phyloP scores from a whole-genome alignment of 2,329 filamentous ascomycete species.

The Colletotrichum spinosum region DNA sequence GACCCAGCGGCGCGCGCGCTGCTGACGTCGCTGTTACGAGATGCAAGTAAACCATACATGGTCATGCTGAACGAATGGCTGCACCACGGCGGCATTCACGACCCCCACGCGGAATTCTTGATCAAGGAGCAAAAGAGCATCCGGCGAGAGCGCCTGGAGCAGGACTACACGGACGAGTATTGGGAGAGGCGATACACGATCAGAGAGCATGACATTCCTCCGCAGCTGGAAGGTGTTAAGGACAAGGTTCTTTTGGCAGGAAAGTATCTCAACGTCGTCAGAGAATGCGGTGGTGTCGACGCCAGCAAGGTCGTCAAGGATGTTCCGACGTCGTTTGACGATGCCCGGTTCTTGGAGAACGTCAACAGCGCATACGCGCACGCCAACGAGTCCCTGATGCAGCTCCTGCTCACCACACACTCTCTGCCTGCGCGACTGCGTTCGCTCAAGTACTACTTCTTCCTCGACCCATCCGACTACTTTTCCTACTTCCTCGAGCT shows the following conservation, averaged over 20 bases:
- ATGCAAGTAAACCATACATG: conserved; percentile 96
- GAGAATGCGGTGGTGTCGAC: conserved; percentile 96
- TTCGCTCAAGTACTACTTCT: conserved; percentile 98
- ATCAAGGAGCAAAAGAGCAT: conserved; percentile 98
- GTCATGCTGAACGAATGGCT: conserved; percentile 98
- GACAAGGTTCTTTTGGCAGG: conserved; percentile 95
- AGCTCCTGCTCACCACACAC: conserved; percentile 91
- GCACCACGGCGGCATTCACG: conserved; percentile 93
- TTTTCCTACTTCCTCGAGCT: conserved; percentile 98
- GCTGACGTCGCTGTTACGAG: conserved; percentile 83
- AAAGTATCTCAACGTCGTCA: conserved; percentile 97
- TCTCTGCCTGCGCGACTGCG: conserved; percentile 86
- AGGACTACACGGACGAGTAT: conserved; percentile 99
- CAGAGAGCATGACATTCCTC: conserved; percentile 89
- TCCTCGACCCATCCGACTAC: conserved; percentile 97
- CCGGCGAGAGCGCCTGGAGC: conserved; percentile 86
- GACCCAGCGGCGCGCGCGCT: conserved; percentile 88
- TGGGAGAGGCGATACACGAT: conserved; percentile 99
- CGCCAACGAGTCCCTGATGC: conserved; percentile 92
- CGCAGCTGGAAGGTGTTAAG: conserved; percentile 89
- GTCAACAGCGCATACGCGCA: conserved; percentile 95
- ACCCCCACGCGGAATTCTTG: conserved; percentile 93
- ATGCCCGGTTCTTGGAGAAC: conserved; percentile 92
- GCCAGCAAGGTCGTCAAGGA: conserved; percentile 89
- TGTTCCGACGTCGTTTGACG: conserved; percentile 92